A percentile compares a stretch with the other conserved stretches of the same genome.
Evolutionary conservation across 345 rosid species (phyloP).

Genomic region (Zanthoxylum bungeanum): DNA sequence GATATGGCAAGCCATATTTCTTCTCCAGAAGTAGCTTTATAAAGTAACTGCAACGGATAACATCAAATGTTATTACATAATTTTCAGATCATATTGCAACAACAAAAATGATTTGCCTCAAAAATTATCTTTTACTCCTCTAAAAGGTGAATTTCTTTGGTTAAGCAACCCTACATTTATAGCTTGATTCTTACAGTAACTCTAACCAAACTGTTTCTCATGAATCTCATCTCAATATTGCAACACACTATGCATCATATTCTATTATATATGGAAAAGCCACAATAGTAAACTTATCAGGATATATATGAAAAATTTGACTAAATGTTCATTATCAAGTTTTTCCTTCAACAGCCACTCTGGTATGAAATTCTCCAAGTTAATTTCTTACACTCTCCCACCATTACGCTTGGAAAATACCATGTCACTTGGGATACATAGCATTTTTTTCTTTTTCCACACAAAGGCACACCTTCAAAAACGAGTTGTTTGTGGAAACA

Average conservation of each 20-base stretch:
- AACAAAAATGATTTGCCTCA: not conserved
- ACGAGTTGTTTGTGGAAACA: not conserved
- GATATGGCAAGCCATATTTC: constrained; percentile 84
- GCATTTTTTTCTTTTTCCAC: not conserved
- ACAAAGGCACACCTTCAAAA: not conserved
- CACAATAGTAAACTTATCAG: no score
- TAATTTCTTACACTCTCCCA: no score
- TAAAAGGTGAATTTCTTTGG: not conserved
- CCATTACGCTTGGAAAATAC: no score
- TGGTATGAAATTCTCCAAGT: no score
- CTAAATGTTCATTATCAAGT: no score
- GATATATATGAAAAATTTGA: no score
- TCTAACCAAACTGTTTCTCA: not conserved
- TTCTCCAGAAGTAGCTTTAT: constrained; percentile 89
- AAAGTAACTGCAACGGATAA: constrained; percentile 59
- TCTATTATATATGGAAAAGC: no score
- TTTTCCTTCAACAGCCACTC: no score
- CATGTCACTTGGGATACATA: not conserved
- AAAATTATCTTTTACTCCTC: not conserved
- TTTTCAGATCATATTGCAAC: not conserved
- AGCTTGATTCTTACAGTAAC: not conserved
- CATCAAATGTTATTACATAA: constrained; percentile 9
- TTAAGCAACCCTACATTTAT: not conserved
- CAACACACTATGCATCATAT: not conserved
- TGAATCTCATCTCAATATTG: not conserved